Conservation (phyloP, 257 asterid species). For the Solanum corneliomulleri region DNA sequence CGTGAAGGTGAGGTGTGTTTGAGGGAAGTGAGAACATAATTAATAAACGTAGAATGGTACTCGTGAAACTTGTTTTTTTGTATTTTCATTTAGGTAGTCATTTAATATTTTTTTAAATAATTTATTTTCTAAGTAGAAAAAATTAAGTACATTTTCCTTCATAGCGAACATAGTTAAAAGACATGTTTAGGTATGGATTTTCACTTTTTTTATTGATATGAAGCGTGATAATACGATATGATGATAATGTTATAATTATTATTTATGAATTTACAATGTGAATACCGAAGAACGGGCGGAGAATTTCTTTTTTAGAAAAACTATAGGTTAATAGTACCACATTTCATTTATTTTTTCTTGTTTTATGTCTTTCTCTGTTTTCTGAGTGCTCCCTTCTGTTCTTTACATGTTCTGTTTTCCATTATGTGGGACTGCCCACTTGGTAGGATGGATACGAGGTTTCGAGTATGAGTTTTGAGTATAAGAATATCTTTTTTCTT, state of each 20-base stretch:
- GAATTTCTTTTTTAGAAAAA: background rate
- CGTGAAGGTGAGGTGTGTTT: background rate
- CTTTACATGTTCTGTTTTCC: background rate
- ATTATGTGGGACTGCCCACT: background rate
- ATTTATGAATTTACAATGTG: background rate
- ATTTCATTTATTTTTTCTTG: background rate
- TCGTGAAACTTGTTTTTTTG: background rate
- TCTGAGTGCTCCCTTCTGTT: background rate
- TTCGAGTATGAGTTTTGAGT: background rate
- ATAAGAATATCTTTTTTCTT: background rate
- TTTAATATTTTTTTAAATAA: background rate
- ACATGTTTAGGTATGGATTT: background rate
- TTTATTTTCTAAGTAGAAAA: background rate
- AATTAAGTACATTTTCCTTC: too few species aligned
- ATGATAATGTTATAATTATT: background rate
- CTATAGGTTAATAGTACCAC: background rate
- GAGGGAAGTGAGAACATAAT: background rate
- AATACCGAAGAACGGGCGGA: background rate
- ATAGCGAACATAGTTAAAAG: background rate
- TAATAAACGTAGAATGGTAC: background rate
- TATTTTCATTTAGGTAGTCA: rapidly evolving
- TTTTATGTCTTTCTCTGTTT: background rate
- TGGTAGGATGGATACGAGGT: background rate
- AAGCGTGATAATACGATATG: background rate
- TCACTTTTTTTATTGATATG: background rate